These are phyloP conservation scores for Aschersonia sp. DNA, from an alignment of 2,329 filamentous ascomycete species.

Conservation along the genomic window DNA sequence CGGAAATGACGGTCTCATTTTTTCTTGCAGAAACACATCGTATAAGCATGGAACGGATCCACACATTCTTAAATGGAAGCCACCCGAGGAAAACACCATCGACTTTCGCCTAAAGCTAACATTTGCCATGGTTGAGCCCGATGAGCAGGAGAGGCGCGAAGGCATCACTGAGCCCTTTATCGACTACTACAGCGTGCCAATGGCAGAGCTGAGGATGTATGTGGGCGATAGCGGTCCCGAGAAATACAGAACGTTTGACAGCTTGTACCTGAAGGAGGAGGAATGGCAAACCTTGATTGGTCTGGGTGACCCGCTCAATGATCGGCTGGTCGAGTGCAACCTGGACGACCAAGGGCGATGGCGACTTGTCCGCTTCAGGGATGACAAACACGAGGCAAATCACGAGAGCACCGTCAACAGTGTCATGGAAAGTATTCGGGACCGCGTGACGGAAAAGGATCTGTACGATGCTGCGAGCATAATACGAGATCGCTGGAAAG, in stretches of 20 bases:
- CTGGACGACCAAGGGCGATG: conserved; percentile 62
- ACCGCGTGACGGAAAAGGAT: conserved; percentile 72
- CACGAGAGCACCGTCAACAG: conserved; percentile 72
- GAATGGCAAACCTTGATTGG: conserved; percentile 79
- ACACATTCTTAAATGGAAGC: conserved; percentile 97
- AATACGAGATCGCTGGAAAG: conserved; percentile 76
- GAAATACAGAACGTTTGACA: conserved; percentile 49
- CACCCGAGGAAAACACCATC: conserved; percentile 84
- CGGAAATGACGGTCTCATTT: conserved; percentile 93
- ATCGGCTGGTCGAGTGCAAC: conserved; percentile 80
- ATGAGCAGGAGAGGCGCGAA: conserved; percentile 51
- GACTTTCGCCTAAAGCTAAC: conserved; percentile 72
- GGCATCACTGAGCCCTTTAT: conserved; percentile 46
- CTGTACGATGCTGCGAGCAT: conserved; percentile 51
- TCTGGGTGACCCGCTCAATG: conserved; percentile 61
- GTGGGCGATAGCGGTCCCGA: conserved; percentile 39
- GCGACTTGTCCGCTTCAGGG: conserved; percentile 79
- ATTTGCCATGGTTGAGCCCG: conserved; percentile 59
- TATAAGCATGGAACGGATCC: conserved; percentile 86
- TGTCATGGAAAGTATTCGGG: conserved; percentile 79
- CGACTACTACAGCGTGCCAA: conserved; percentile 70
- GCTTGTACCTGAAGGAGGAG: conserved; percentile 52
- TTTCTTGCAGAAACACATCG: conserved; percentile 78
- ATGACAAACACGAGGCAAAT: conserved; percentile 87
- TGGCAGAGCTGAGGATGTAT: conserved; percentile 57